Base-by-base conservation (phyloP, 257 asterid genomes). In the Pogostemon cablin region DNA sequence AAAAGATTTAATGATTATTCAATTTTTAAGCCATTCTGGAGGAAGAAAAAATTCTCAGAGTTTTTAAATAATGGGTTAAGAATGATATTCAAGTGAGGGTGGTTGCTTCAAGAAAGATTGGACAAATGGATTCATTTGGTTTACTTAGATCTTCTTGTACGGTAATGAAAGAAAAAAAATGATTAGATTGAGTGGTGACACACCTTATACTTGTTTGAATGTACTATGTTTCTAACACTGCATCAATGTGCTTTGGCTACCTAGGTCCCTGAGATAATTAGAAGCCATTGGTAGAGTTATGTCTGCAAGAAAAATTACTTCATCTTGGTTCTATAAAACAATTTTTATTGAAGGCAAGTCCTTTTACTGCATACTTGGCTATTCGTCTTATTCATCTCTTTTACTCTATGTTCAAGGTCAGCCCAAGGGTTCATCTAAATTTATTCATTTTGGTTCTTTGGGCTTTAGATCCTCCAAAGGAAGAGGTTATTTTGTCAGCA, bases 391-490 rank as follows among this genome's bases (percentile, higher is more conserved):
- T 25, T 10, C 47, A 49, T 65, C 34, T 63, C 72, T 65, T 80
- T 46, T 61, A 61, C 49, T 72, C 61, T 61, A 52, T 72, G 43
- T 52, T 77, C 60, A 47, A 32, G 65, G 48, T 75, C 47, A 41
- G 60, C 47, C 40, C 54, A 43, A n/a, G 57, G 25, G 25, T 67
- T 39, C 44, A 59, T 47, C 58, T 20, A 35, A 53, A 59, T 35
- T 7, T 38, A 11, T 56, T 72, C 58, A 17, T 50, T 58, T 66
- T 68, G 50, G 37, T 46, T 54, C 63, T 74, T 77, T 78, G 91
- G 99, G 97, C 99, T 48, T 79, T 93, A 73, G 99, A 93, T 74
- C 97, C 97, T 65, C 97, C 99, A 41, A 89, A 73, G 78, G 97
- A 93, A 76, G 99, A 86, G 78, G 87, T 96, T 76, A 81, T 91